Base-by-base conservation (phyloP, 495 filamentous ascomycete species). In the Cercophora newfieldiana region DNA sequence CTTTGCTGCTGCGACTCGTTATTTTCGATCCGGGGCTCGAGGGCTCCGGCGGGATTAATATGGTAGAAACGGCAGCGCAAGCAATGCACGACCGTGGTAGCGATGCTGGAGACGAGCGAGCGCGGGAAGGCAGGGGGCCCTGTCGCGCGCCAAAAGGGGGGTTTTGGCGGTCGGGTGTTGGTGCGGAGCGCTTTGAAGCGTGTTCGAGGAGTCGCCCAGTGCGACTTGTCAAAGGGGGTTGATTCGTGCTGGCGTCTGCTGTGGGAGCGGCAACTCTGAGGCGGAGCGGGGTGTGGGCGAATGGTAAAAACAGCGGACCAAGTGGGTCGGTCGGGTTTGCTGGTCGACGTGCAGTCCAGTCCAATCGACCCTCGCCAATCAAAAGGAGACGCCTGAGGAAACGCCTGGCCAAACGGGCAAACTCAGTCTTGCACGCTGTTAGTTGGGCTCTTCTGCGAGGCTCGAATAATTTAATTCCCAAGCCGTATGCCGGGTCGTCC, bases 191-290 rank as follows among this genome's bases (percentile, higher is more conserved):
- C 49, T 60, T 49, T 49, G 63, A 56, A 67, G 71, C 56, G 67
- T 73, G 74, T 76, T 75, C 68, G 74, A 77, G 74, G 65, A 75
- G 71, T 75, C 75, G 75, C 75, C 74, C 72, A 61, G 68, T 76
- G 68, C 68, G 59, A 73, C 73, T 64, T 65, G 68, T 68, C 64
- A 66, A 66, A 64, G 59, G 55, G 55, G 60, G 61, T 59, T 75
- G 75, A 77, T 77, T 77, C 75, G 75, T 64, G 68, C 58, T 70
- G 66, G 66, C 49, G 64, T 67, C 64, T 73, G 63, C 61, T 66
- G 72, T 51, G 50, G 70, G 73, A 74, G 75, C 73, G 73, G 74
- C 65, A 76, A 73, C 62, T 58, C 31, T 48, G 73, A 64, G 74
- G 74, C 73, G 71, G 59, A 72, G 75, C 73, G 59, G 66, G 64